Percentiles rank a stretch among this genome's conserved stretches.
Conservation (phyloP, 2,329 filamentous ascomycete genomes). For the Zymoseptoria brevis region DNA sequence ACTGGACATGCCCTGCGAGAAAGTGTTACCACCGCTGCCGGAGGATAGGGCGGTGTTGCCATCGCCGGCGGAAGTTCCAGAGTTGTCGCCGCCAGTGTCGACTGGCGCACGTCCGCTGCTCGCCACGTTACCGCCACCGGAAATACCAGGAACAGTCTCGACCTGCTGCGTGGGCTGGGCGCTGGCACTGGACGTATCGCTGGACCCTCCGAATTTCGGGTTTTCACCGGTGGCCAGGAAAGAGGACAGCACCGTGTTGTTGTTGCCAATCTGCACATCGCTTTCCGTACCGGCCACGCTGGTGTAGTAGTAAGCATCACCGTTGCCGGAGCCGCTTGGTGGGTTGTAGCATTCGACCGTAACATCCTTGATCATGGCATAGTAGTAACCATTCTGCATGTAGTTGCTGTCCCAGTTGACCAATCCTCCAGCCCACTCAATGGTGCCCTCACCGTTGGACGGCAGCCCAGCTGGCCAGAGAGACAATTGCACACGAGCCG, state of each 20-base stretch:
- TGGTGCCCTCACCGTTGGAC: slow-evolving; percentile 72
- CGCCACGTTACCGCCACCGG: slow-evolving; percentile 31
- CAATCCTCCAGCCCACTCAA: slow-evolving; percentile 82
- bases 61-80: slow-evolving; percentile 32
- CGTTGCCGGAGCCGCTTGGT: slow-evolving; percentile 54
- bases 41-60: slow-evolving; percentile 16
- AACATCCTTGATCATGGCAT: slow-evolving; percentile 68
- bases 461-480: slow-evolving; percentile 87
- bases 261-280: slow-evolving; percentile 67
- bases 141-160: slow-evolving; percentile 50
- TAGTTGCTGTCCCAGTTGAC: slow-evolving; percentile 80
- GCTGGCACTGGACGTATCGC: slow-evolving; percentile 23
- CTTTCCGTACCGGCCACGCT: slow-evolving; percentile 59
- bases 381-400: slow-evolving; percentile 87
- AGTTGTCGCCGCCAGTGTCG: slow-evolving; percentile 5
- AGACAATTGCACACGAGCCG: slow-evolving; percentile 82
- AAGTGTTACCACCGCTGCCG: slow-evolving; percentile 16
- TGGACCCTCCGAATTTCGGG: slow-evolving; percentile 41
- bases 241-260: slow-evolving; percentile 67
- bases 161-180: slow-evolving; percentile 20
- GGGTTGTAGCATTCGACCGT: slow-evolving; percentile 81
- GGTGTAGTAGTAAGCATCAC: slow-evolving; percentile 67
- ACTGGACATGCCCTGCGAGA: slow-evolving; percentile 20
- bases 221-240: slow-evolving; percentile 75
- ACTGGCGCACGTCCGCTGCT: neutral